These are phyloP conservation scores for Trichoderma brevicompactum DNA, from an alignment of 2,329 filamentous ascomycete species.

Conservation along the genomic window DNA sequence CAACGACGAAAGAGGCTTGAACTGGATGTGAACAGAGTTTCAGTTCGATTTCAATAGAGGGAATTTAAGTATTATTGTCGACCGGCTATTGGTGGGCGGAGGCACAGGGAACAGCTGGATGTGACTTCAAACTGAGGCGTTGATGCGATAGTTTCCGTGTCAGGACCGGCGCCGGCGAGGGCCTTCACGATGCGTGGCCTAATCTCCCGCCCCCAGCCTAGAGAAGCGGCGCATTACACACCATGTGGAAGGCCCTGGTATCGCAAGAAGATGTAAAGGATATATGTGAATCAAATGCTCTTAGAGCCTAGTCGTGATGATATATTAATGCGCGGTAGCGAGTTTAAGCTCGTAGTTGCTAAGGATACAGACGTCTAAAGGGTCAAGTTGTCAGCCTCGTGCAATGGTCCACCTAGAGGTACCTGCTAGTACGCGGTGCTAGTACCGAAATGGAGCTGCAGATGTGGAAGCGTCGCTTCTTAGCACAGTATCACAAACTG, in stretches of 20 bases:
- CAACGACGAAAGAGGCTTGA: constrained; percentile 3
- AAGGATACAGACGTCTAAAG: constrained; percentile 7
- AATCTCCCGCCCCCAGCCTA: constrained; percentile 1
- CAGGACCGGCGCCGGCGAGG: not conserved
- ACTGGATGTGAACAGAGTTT: not conserved
- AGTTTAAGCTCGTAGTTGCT: constrained; percentile 7
- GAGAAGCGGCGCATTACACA: not conserved
- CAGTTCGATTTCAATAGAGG: not conserved
- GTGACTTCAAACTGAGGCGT: constrained; percentile 10
- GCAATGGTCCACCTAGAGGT: constrained; percentile 10
- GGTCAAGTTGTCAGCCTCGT: constrained; percentile 20
- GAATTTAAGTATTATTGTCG: not conserved
- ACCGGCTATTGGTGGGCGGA: not conserved
- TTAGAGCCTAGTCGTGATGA: not conserved
- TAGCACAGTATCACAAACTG: not conserved
- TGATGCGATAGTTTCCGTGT: not conserved
- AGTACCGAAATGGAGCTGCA: not conserved
- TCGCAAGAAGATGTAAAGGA: not conserved
- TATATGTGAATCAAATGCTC: not conserved
- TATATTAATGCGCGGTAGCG: not conserved
- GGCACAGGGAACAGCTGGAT: not conserved
- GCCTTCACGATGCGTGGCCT: not conserved
- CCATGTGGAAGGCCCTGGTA: not conserved
- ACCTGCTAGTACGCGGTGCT: not conserved
- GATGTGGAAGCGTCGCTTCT: not conserved